Evolutionary conservation across 805 yeast genomes (phyloP).

Genomic region (Kazachstania viticola): DNA sequence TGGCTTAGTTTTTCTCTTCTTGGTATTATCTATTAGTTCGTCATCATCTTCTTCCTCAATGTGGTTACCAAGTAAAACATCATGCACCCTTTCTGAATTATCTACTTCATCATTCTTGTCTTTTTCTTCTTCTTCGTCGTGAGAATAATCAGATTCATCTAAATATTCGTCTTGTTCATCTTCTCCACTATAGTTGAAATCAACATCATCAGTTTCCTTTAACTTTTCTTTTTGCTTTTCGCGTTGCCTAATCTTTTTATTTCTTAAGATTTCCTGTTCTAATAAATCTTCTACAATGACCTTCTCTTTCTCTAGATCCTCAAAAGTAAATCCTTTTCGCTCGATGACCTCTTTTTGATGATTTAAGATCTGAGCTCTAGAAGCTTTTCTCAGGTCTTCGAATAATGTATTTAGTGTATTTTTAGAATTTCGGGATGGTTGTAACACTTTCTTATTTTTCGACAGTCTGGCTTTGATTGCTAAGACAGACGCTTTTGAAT

Average conservation of each 20-base stretch:
- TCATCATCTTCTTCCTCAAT: no score
- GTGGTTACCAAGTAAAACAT: no score
- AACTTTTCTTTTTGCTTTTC: slow-evolving; percentile 29
- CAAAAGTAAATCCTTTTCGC: slow-evolving; percentile 34
- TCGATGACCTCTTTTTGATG: slow-evolving; percentile 37
- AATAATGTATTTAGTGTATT: slow-evolving; percentile 26
- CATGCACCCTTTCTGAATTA: no score
- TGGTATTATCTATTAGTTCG: slow-evolving; percentile 9
- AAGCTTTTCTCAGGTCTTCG: slow-evolving; percentile 31
- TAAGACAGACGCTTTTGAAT: slow-evolving; percentile 27
- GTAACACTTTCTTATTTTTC: slow-evolving; percentile 9
- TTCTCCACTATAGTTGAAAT: slow-evolving; percentile 13
- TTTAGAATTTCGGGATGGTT: slow-evolving; percentile 3
- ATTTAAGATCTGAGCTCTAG: slow-evolving; percentile 37
- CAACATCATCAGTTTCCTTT: slow-evolving; percentile 12
- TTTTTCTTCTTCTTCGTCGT: slow-evolving; percentile 4
- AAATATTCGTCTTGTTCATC: slow-evolving; percentile 6
- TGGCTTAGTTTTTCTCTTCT: slow-evolving; percentile 1
- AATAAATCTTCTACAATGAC: slow-evolving; percentile 25
- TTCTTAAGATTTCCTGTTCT: slow-evolving; percentile 42
- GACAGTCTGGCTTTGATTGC: slow-evolving; percentile 28
- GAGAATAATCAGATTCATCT: slow-evolving; percentile 8
- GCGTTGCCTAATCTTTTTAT: slow-evolving; percentile 32
- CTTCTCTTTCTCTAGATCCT: slow-evolving; percentile 29
- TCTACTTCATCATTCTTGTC: slow-evolving; percentile 8